Percentiles rank a stretch among this genome's conserved stretches.
Conservation (phyloP, 1,139 yeast species). For the Kurtzmaniella quercitrusa region DNA sequence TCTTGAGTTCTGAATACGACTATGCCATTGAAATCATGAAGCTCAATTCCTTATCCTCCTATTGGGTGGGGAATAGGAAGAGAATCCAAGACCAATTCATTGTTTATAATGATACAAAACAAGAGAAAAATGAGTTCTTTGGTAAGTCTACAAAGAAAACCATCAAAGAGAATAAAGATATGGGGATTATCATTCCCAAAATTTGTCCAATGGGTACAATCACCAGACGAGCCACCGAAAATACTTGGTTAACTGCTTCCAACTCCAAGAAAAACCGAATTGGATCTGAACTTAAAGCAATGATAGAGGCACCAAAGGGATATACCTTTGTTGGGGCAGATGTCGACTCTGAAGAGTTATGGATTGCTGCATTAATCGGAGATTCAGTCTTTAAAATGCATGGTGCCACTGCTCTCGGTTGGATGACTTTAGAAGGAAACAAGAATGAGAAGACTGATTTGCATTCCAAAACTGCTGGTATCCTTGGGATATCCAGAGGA, state of each 20-base stretch:
- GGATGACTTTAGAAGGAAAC: constrained; percentile 99
- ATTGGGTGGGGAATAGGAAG: constrained; percentile 90
- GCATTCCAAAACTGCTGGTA: constrained; percentile 90
- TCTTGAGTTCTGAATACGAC: constrained; percentile 65
- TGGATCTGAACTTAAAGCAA: constrained; percentile 90
- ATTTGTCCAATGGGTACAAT: constrained; percentile 93
- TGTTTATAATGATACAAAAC: constrained; percentile 39
- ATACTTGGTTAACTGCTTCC: constrained; percentile 96
- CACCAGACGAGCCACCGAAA: constrained; percentile 94
- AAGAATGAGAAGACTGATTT: constrained; percentile 88
- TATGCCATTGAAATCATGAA: constrained; percentile 75
- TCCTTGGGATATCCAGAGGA: constrained; percentile 82
- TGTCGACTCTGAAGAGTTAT: constrained; percentile 95
- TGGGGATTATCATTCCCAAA: constrained; percentile 81
- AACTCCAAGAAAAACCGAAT: constrained; percentile 81
- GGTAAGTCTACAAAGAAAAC: constrained; percentile 15
- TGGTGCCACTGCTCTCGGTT: constrained; percentile 95
- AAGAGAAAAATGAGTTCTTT: constrained; percentile 22
- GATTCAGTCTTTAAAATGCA: constrained; percentile 86
- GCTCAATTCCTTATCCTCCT: constrained; percentile 76
- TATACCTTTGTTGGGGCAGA: constrained; percentile 96
- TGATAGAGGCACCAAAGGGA: constrained; percentile 83
- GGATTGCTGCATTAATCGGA: constrained; percentile 96
- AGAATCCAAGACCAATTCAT: constrained; percentile 84
- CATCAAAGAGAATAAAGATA: constrained; percentile 17